Base-by-base conservation (phyloP, 140 eudicot genomes). In the Oenanthe javanica region DNA sequence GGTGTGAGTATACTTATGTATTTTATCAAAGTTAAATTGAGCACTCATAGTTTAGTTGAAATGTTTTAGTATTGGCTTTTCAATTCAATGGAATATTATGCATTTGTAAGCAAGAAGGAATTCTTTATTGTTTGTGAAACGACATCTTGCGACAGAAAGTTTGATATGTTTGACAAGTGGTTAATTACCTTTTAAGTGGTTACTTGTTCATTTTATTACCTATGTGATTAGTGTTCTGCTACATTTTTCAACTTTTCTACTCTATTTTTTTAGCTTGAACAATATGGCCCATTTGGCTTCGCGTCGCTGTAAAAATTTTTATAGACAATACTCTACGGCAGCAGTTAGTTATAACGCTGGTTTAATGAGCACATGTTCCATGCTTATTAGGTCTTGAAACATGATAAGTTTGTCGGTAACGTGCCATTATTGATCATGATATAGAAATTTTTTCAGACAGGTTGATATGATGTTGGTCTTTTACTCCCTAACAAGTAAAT, bases 1-100 rank as follows among this genome's bases (percentile, higher is more conserved):
- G 90, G 89, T 81, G 97, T 94, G 86, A 86, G 97, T 93, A 38
- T 84, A 75, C 16, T 66, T 48, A 8, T 78, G 14, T 61, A 76
- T 31, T 49, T 73, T 5, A 38, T 48, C 19, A 31, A 0, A 18
- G 1, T 43, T 3, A 21, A 45, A 23, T 72, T 18, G 1, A 45
- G 21, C 12, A 18, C 50, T 0, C 18, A 18, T 72, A 19, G 43
- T 72, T 7, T 38, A 23, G 25, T 43, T 21, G 78, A 84, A 31
- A 72, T 6, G 15, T 48, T 25, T 67, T 49, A 18, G 73, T 70
- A 52, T 50, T 38, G 9, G 10, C 54, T 70, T 73, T 77, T 49
- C 46, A 38, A 6, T 16, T 21, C 0, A 25, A 42, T 42, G 42
- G 47, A 70, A 8, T 15, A 25, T 69, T 31, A 11, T 52, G 6